Conservation (phyloP, 225 moss, liverwort and hornwort genomes). For the Ulota crispa region DNA sequence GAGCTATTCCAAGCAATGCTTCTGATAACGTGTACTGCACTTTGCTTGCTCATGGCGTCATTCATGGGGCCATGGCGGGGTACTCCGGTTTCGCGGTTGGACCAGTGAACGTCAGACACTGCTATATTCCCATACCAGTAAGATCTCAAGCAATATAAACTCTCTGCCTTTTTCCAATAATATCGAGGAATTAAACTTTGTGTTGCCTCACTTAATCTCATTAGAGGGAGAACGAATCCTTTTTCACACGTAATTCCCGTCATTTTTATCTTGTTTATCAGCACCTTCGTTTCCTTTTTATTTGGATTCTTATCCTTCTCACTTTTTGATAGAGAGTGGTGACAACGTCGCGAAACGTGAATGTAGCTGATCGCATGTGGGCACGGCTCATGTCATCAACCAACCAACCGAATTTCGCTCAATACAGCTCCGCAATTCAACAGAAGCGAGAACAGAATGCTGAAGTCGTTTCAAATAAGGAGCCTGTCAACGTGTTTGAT, state of each 20-base stretch:
- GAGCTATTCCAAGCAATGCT: constrained; percentile 82
- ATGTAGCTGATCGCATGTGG: constrained; percentile 61
- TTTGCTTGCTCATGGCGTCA: constrained; percentile 74
- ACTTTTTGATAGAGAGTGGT: constrained; percentile 36
- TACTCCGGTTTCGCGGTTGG: constrained; percentile 76
- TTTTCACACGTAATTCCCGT: background rate
- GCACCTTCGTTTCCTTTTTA: background rate
- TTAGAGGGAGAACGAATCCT: background rate
- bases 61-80: constrained; percentile 85
- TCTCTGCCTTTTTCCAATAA: background rate
- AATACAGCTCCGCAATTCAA: constrained; percentile 30
- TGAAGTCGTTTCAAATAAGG: constrained; percentile 2
- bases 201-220: background rate
- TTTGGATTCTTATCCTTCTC: constrained; percentile 10
- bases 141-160: constrained; percentile 9
- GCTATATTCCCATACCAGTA: constrained; percentile 70
- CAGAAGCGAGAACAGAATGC: constrained; percentile 22
- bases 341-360: constrained; percentile 48
- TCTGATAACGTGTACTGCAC: constrained; percentile 89
- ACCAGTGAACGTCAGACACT: constrained; percentile 69
- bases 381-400: constrained; percentile 65
- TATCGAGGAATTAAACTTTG: background rate
- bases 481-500: constrained; percentile 23
- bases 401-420: constrained; percentile 55
- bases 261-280: background rate